Percentiles rank a stretch among this genome's conserved stretches.
These are phyloP conservation scores for Lasiosphaeria hispida DNA, from an alignment of 495 filamentous ascomycete genomes.

Conservation along the genomic window DNA sequence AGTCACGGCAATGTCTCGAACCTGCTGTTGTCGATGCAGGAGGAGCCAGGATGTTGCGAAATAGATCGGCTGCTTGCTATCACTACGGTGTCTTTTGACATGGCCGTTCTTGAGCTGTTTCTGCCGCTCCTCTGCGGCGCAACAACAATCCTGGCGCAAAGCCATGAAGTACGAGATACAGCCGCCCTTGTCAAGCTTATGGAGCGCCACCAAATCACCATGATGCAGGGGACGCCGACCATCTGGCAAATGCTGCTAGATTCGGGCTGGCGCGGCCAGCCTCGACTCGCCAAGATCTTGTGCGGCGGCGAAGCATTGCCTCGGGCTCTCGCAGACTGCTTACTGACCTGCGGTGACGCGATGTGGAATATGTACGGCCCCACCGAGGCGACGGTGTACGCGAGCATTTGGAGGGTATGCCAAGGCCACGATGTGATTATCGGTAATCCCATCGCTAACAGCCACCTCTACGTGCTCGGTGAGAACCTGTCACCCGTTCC, in stretches of 20 bases:
- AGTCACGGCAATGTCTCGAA: slow-evolving; percentile 47
- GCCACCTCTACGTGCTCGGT: slow-evolving; percentile 63
- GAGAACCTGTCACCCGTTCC: slow-evolving; percentile 22
- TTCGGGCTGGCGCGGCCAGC: not conserved
- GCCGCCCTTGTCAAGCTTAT: slow-evolving; percentile 22
- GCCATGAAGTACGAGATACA: slow-evolving; percentile 17
- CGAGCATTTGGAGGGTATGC: slow-evolving; percentile 52
- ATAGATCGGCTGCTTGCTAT: slow-evolving; percentile 63
- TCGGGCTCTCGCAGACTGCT: slow-evolving; percentile 23
- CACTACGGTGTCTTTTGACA: slow-evolving; percentile 68
- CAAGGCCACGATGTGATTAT: slow-evolving; percentile 68
- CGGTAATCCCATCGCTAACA: slow-evolving; percentile 66
- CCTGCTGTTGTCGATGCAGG: slow-evolving; percentile 19
- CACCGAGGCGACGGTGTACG: slow-evolving; percentile 72
- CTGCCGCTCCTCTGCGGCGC: slow-evolving; percentile 59
- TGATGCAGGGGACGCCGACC: slow-evolving; percentile 29
- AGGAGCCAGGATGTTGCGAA: slow-evolving; percentile 19
- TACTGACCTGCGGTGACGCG: slow-evolving; percentile 7
- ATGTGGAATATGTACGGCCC: slow-evolving; percentile 60
- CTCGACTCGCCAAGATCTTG: slow-evolving; percentile 20
- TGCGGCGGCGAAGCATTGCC: slow-evolving; percentile 28
- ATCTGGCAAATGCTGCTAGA: slow-evolving; percentile 32
- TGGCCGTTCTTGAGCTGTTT: slow-evolving; percentile 70
- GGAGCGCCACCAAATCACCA: slow-evolving; percentile 23
- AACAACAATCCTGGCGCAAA: slow-evolving; percentile 42